Conservation (phyloP, 2,329 filamentous ascomycete species). For the Trichoderma endophyticum region DNA sequence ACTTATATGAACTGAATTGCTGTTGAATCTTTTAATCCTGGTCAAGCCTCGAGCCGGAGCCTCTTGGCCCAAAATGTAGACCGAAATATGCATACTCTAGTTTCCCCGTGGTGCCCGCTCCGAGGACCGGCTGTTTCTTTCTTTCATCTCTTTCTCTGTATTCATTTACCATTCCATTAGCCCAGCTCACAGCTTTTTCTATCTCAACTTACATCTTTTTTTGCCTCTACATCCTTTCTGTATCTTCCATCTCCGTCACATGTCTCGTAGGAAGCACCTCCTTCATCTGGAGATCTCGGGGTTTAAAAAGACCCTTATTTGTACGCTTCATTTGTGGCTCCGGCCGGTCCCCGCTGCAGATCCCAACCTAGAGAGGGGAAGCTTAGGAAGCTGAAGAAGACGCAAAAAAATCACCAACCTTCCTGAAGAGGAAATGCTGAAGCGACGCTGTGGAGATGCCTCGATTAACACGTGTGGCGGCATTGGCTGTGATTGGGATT, state of each 20-base stretch:
- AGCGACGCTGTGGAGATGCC: not conserved
- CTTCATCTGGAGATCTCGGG: not conserved
- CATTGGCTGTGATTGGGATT: not conserved
- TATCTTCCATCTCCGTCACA: not conserved
- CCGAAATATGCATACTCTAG: not conserved
- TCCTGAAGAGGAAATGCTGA: slow-evolving; percentile 10
- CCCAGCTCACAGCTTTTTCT: not conserved
- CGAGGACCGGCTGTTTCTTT: not conserved
- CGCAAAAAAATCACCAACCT: not conserved
- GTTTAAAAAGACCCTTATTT: not conserved
- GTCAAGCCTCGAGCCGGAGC: not conserved
- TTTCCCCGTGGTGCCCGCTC: not conserved
- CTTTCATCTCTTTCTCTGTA: not conserved
- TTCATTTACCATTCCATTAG: not conserved
- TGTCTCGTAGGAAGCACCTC: not conserved
- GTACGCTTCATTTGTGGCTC: not conserved
- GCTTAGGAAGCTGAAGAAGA: not conserved
- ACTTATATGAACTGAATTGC: not conserved
- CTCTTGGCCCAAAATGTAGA: not conserved
- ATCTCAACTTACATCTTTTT: not conserved
- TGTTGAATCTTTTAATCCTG: not conserved
- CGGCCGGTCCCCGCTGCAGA: not conserved
- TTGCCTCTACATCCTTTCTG: not conserved
- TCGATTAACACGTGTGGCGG: not conserved
- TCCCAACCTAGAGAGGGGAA: not conserved